Percentiles rank a stretch among this genome's conserved stretches.
These are phyloP conservation scores for Amaranthus cruentus DNA, from an alignment of 148 eudicot species.

Conservation along the genomic window DNA sequence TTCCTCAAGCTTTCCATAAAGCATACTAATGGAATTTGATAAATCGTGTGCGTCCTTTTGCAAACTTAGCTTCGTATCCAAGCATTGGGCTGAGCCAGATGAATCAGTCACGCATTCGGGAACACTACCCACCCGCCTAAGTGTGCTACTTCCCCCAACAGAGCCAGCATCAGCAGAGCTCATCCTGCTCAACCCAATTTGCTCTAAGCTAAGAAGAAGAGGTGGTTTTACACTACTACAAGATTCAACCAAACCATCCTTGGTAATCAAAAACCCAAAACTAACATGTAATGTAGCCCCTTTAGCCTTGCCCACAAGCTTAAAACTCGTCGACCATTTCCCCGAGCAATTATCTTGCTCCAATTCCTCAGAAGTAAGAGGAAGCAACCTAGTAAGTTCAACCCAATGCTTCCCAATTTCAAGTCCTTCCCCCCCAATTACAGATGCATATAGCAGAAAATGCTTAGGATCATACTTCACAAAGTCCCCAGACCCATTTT, in stretches of 20 bases:
- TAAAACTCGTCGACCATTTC: constrained; percentile 76
- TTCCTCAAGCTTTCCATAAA: constrained; percentile 52
- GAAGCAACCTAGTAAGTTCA: constrained; percentile 84
- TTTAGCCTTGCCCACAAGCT: constrained; percentile 62
- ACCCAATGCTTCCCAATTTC: constrained; percentile 77
- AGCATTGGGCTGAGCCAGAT: constrained; percentile 30
- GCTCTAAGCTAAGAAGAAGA: constrained; percentile 26
- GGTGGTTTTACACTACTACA: constrained; percentile 29
- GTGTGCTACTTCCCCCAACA: constrained; percentile 26
- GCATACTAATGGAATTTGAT: constrained; percentile 32
- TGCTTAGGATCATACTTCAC: constrained; percentile 74
- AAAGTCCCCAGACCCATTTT: constrained; percentile 43
- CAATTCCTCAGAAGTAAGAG: constrained; percentile 69
- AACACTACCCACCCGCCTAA: constrained; percentile 45
- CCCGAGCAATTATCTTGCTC: constrained; percentile 62
- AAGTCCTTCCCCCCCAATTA: constrained; percentile 40
- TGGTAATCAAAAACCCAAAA: constrained; percentile 55
- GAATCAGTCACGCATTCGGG: constrained; percentile 30
- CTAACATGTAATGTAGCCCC: constrained; percentile 75
- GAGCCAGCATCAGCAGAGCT: constrained; percentile 31
- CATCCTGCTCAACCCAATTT: constrained; percentile 12
- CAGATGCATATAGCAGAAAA: constrained; percentile 49
- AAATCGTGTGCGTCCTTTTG: constrained; percentile 34
- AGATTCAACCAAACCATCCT: constrained; percentile 35
- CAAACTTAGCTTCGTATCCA: constrained; percentile 29